Evolutionary conservation across 2,329 filamentous ascomycete species (phyloP).

Genomic region (Monilinia vaccinii-corymbosi): DNA sequence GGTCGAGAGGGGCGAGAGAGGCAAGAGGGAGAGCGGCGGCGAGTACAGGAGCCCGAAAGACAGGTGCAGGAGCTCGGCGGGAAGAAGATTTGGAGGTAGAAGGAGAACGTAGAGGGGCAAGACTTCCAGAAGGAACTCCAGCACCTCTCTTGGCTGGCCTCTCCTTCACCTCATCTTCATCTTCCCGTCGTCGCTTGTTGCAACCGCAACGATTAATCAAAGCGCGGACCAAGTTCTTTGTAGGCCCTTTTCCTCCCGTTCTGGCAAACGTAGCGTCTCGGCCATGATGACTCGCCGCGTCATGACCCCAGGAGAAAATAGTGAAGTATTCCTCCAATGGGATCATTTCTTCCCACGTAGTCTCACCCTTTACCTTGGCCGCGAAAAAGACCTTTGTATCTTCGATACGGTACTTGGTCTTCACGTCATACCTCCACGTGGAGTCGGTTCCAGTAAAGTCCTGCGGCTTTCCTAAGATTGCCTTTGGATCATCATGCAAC

Average conservation of each 20-base stretch:
- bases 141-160: neutral
- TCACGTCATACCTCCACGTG: neutral
- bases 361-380: neutral
- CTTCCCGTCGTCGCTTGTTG: neutral
- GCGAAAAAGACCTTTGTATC: neutral
- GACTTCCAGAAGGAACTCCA: neutral
- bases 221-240: neutral
- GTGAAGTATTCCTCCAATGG: neutral
- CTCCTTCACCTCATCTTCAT: neutral
- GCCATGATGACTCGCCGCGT: neutral
- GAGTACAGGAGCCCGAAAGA: neutral
- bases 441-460: neutral
- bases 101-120: neutral
- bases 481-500: neutral
- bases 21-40: neutral
- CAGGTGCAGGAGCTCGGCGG: neutral
- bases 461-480: neutral
- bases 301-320: neutral
- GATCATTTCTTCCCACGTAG: neutral
- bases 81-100: too few relatives aligned
- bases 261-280: neutral
- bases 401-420: neutral
- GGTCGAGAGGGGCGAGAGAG: too few relatives aligned
- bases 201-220: neutral
- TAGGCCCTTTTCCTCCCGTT: neutral